These are phyloP conservation scores for Fragaria vesca DNA, from an alignment of 306 rosid genomes.

Conservation along the genomic window DNA sequence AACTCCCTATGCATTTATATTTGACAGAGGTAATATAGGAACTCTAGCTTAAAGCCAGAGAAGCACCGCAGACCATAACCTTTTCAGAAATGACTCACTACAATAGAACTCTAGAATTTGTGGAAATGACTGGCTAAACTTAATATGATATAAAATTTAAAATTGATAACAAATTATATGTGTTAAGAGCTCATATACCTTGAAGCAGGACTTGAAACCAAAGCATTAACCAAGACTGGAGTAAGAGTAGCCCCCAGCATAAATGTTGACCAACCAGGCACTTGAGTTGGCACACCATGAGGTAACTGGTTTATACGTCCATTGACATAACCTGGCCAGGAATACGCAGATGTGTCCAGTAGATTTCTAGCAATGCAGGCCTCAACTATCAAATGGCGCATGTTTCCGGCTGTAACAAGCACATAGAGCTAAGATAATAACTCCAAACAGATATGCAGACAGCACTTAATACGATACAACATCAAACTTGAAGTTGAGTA, in stretches of 20 bases:
- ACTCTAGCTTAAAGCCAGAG: not conserved
- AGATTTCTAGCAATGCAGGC: slow-evolving; percentile 89
- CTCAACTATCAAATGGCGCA: slow-evolving; percentile 94
- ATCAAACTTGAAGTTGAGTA: slow-evolving; percentile 6
- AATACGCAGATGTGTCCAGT: slow-evolving; percentile 79
- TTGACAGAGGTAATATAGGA: not conserved
- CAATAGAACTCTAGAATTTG: not conserved
- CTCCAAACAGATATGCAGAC: not conserved
- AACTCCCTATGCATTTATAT: not conserved
- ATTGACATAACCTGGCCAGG: slow-evolving; percentile 87
- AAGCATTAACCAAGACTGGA: slow-evolving; percentile 58
- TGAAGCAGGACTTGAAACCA: slow-evolving; percentile 90
- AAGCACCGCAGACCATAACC: not conserved
- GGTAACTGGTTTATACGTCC: slow-evolving; percentile 76
- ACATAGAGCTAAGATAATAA: slow-evolving; percentile 14
- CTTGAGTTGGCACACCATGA: slow-evolving; percentile 71
- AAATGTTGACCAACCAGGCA: slow-evolving; percentile 86
- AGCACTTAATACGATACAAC: slow-evolving; percentile 9
- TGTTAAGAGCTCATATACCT: slow-evolving; percentile 48
- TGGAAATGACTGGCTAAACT: not conserved
- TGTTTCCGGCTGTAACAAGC: slow-evolving; percentile 80
- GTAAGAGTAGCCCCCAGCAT: slow-evolving; percentile 76
- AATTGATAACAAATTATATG: not conserved
- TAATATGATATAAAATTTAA: not conserved
- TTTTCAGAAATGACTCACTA: not conserved